Conservation (phyloP, 2,329 filamentous ascomycete genomes). For the Endothia cerciana region DNA sequence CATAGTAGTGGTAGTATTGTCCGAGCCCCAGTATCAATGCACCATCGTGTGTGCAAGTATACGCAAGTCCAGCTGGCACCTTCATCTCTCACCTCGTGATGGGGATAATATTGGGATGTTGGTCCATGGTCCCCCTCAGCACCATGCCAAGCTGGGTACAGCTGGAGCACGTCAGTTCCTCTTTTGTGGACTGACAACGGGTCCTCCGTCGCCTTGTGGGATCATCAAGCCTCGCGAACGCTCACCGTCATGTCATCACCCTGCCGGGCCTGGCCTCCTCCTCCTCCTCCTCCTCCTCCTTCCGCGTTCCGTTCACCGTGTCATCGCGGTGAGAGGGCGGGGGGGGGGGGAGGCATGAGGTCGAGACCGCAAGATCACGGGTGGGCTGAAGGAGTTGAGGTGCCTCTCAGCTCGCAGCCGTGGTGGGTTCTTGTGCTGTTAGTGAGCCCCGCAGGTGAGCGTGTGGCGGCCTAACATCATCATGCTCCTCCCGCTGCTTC, state of each 20-base stretch:
- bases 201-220: constrained; percentile 8
- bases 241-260: constrained; percentile 4
- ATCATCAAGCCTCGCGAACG: not conserved
- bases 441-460: not conserved
- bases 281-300: too few species aligned
- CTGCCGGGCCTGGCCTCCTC: not conserved
- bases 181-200: not conserved
- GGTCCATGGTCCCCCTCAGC: constrained; percentile 21
- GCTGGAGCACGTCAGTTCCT: not conserved
- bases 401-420: not conserved
- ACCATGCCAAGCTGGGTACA: constrained; percentile 20
- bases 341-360: not conserved
- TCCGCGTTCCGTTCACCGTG: not conserved
- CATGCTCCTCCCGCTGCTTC: constrained; percentile 11
- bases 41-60: not conserved
- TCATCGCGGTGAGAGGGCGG: not conserved
- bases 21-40: not conserved
- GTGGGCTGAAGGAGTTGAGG: constrained; percentile 8
- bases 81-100: constrained; percentile 20
- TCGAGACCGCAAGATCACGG: not conserved
- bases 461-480: not conserved
- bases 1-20: not conserved
- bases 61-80: not conserved
- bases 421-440: not conserved
- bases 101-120: constrained; percentile 27